Conservation (phyloP, 2,329 filamentous ascomycete species). For the Trichoderma brevicompactum region DNA sequence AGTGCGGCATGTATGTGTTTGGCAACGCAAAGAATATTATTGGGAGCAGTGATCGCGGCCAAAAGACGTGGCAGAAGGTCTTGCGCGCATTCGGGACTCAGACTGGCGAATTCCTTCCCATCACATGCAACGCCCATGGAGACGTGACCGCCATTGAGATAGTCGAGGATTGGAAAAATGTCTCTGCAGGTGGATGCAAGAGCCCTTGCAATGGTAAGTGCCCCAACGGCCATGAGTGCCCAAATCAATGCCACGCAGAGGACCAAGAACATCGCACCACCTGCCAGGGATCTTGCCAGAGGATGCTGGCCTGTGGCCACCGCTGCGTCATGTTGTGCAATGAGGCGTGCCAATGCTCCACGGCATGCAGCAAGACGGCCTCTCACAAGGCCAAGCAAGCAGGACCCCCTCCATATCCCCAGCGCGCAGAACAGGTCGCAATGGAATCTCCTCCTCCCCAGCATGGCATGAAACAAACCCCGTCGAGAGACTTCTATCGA, state of each 20-base stretch:
- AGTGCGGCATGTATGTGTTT: conserved; percentile 81
- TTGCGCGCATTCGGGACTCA: conserved; percentile 47
- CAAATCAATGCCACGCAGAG: conserved; percentile 31
- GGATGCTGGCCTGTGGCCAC: conserved; percentile 4
- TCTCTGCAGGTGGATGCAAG: conserved; percentile 34
- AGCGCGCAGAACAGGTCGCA: no score
- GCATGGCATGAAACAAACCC: no score
- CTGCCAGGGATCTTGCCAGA: background rate
- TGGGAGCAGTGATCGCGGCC: conserved; percentile 49
- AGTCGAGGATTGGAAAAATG: conserved; percentile 55
- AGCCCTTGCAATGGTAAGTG: conserved; percentile 31
- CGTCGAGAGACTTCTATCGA: no score
- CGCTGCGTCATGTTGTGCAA: background rate
- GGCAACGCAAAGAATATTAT: conserved; percentile 67
- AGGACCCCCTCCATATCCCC: no score
- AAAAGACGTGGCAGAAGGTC: conserved; percentile 48
- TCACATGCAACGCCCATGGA: conserved; percentile 66
- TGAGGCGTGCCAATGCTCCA: background rate
- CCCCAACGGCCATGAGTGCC: conserved; percentile 34
- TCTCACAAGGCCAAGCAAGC: no score
- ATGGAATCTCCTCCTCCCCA: no score
- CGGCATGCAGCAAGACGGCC: no score
- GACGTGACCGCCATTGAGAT: conserved; percentile 56
- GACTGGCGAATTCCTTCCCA: conserved; percentile 53
- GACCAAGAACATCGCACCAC: background rate